Base-by-base conservation (phyloP, 805 yeast genomes). In the Metschnikowia henanensis region DNA sequence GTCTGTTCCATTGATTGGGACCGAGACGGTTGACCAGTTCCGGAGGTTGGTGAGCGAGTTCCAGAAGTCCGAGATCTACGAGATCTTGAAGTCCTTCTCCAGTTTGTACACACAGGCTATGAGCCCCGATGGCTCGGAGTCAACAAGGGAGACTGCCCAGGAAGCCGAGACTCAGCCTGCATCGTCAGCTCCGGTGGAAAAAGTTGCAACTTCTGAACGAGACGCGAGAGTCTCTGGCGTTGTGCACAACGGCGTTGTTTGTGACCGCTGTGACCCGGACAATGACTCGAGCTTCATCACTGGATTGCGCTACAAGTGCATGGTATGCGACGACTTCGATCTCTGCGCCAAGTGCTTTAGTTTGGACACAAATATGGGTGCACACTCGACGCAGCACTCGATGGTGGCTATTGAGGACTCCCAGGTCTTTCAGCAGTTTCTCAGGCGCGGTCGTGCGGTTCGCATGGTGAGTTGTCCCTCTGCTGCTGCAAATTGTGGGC, bases 261-360 rank as follows among this genome's bases (percentile, higher is more conserved):
- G 75, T 41, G 73, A 70, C 45, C 41, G 51, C n/a, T 71, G 75
- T 40, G 40, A 50, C 45, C 70, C 68, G 1, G 41, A 49, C 20
- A 49, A 46, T 6, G 28, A 32, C 18, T 16, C 29, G 5, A 30
- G 15, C 4, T 23, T 12, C 10, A 43, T 53, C 18, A n/a, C 15
- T 4, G 57, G 57, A 3, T 22, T n/a, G 30, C 43, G 57, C 16
- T 53, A 41, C 41, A 51, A 51, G 26, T 53, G 57, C 32, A 35
- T 45, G 39, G 37, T 50, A 8, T 53, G 57, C 21, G 26, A 33
- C 10, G 44, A 53, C 25, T 53, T 47, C 21, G 56, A 53, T 28
- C 48, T 51, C 17, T 53, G 57, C 35, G 42, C 45, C 13, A 28
- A 18, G 6, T 53, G 57, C 37, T 51, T 25, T 28, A 7, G 17